These are phyloP conservation scores for Ascochyta viciae-villosae DNA, from an alignment of 2,329 filamentous ascomycete species.

Conservation along the genomic window DNA sequence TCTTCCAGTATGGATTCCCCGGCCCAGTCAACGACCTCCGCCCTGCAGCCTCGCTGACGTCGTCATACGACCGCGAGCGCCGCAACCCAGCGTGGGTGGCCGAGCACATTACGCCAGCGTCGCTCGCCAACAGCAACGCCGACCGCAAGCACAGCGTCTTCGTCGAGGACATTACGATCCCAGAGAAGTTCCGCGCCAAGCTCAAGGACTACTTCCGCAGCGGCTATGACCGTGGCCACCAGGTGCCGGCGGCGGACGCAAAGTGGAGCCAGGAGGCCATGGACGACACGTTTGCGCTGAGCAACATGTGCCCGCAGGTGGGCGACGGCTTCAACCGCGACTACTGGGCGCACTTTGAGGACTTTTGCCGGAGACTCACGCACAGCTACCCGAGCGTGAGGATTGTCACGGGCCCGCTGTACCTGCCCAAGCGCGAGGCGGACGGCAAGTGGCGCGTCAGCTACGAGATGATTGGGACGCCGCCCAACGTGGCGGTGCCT, in stretches of 20 bases:
- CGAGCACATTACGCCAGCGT: slow-evolving; percentile 93
- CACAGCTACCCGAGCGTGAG: slow-evolving; percentile 82
- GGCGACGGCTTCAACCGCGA: slow-evolving; percentile 98
- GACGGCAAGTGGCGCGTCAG: slow-evolving; percentile 96
- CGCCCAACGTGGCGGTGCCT: slow-evolving; percentile 92
- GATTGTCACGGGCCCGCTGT: slow-evolving; percentile 91
- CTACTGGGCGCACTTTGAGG: slow-evolving; percentile 99
- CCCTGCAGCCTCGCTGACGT: slow-evolving; percentile 76
- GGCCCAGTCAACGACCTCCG: slow-evolving; percentile 87
- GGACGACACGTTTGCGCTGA: slow-evolving; percentile 91
- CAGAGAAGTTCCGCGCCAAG: slow-evolving; percentile 85
- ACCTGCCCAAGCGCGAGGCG: slow-evolving; percentile 83
- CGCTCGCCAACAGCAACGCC: slow-evolving; percentile 74
- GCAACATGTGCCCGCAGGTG: slow-evolving; percentile 98
- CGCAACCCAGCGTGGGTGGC: slow-evolving; percentile 91
- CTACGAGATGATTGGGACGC: slow-evolving; percentile 94
- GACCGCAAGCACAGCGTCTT: slow-evolving; percentile 87
- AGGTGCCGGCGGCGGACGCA: slow-evolving; percentile 94
- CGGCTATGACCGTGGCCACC: slow-evolving; percentile 94
- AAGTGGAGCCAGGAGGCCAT: slow-evolving; percentile 95
- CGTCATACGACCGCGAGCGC: slow-evolving; percentile 86
- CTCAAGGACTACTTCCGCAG: slow-evolving; percentile 94
- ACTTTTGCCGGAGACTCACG: slow-evolving; percentile 89
- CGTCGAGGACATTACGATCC: slow-evolving; percentile 79
- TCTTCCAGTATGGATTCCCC: slow-evolving; percentile 75